Conservation (phyloP, 129 eudicot species). For the Helianthus annuus region DNA sequence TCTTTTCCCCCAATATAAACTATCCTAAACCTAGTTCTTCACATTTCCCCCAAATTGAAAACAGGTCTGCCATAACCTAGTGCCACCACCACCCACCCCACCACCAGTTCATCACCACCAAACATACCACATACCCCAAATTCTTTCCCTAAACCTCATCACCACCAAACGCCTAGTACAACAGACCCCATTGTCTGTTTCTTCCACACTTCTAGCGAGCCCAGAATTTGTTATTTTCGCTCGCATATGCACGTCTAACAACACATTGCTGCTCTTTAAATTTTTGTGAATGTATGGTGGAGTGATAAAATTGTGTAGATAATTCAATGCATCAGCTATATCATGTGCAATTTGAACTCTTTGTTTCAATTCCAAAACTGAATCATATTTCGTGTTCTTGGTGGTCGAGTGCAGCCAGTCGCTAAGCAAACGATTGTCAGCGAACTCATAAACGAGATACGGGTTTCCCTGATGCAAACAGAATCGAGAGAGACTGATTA, state of each 20-base stretch:
- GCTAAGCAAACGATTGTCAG: constrained; percentile 56
- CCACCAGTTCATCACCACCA: too few relatives aligned
- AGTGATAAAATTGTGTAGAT: constrained; percentile 71
- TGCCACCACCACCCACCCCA: too few relatives aligned
- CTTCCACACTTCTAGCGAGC: constrained; percentile 55
- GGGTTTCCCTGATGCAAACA: constrained; percentile 78
- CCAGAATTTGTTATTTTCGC: constrained; percentile 72
- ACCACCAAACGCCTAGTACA: too few relatives aligned
- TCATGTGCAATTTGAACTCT: constrained; percentile 72
- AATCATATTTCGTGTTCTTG: constrained; percentile 2
- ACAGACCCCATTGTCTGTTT: constrained; percentile 30
- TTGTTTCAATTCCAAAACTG: constrained; percentile 62
- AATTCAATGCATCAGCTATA: constrained; percentile 71
- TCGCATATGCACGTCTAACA: constrained; percentile 57
- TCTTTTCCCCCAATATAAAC: too few relatives aligned
- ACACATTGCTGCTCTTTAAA: constrained; percentile 72
- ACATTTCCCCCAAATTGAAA: too few relatives aligned
- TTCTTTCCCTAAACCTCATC: too few relatives aligned
- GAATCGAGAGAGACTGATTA: constrained; percentile 73
- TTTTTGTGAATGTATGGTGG: constrained; percentile 92
- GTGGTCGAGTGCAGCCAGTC: constrained; percentile 49
- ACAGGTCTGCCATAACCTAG: too few relatives aligned
- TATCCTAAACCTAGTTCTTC: too few relatives aligned
- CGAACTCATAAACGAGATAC: constrained; percentile 75
- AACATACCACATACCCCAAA: too few relatives aligned